Conservation (phyloP, 352 stramenopile species). For the Thalassiosira hispida region DNA sequence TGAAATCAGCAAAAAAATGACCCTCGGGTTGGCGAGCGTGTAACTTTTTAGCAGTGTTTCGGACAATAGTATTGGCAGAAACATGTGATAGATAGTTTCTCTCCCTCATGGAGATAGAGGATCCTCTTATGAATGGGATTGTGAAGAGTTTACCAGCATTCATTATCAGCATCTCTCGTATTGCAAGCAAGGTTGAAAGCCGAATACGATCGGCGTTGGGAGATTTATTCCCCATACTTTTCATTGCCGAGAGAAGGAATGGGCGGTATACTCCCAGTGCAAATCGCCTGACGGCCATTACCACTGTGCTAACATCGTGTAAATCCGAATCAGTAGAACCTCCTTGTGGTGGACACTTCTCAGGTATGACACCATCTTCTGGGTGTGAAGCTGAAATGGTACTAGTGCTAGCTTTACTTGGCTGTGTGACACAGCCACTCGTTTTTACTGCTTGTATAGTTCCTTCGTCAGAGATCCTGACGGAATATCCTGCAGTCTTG, state of each 20-base stretch:
- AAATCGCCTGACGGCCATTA: constrained; percentile 26
- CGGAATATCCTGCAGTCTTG: not conserved
- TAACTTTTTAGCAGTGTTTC: constrained; percentile 13
- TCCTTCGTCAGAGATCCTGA: constrained; percentile 4
- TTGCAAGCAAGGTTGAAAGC: constrained; percentile 26
- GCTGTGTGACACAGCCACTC: not conserved
- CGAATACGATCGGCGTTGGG: constrained; percentile 20
- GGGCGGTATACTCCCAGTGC: constrained; percentile 27
- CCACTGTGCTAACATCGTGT: not conserved
- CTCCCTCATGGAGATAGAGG: not conserved
- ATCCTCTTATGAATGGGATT: constrained; percentile 3
- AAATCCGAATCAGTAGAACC: not conserved
- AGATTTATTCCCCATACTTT: constrained; percentile 17
- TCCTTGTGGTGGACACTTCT: not conserved
- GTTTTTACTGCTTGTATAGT: not conserved
- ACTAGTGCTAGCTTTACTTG: not conserved
- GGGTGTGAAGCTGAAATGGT: no score
- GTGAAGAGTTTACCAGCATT: constrained; percentile 29
- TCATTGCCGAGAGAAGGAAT: constrained; percentile 23
- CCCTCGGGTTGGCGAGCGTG: not conserved
- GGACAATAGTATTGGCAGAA: constrained; percentile 23
- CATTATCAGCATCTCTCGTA: constrained; percentile 41
- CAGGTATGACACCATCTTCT: not conserved
- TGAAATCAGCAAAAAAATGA: constrained; percentile 11
- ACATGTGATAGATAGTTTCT: constrained; percentile 1